Percentiles rank a stretch among this genome's conserved stretches.
Conservation (phyloP, 2,329 filamentous ascomycete genomes). For the Dothistroma pini region DNA sequence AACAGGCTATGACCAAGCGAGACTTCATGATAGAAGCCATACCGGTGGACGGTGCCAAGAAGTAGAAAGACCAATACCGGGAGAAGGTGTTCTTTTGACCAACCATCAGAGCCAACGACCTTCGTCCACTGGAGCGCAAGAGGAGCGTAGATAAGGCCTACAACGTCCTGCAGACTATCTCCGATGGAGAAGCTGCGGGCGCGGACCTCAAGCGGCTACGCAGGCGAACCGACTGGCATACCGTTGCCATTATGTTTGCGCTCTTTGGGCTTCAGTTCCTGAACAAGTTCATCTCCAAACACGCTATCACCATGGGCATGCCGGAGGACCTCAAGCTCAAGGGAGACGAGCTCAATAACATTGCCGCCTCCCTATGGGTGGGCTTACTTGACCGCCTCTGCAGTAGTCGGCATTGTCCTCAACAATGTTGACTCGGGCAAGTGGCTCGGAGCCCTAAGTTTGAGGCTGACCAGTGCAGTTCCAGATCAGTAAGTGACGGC, state of each 20-base stretch:
- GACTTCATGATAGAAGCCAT: background rate
- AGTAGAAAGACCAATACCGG: background rate
- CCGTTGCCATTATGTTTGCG: conserved; percentile 18
- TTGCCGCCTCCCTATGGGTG: conserved; percentile 19
- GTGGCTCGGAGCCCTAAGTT: conserved; percentile 6
- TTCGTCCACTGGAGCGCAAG: background rate
- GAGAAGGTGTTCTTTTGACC: background rate
- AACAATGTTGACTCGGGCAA: conserved; percentile 42
- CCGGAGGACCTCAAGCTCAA: conserved; percentile 17
- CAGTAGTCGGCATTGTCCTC: conserved; percentile 23
- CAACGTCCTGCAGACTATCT: conserved; percentile 10
- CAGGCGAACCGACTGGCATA: conserved; percentile 16
- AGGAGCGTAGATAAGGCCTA: conserved; percentile 14
- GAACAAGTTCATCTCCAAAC: conserved; percentile 59
- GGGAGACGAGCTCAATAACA: conserved; percentile 20
- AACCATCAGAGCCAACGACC: background rate
- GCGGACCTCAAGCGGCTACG: conserved; percentile 13
- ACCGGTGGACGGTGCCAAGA: background rate
- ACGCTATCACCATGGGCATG: conserved; percentile 63
- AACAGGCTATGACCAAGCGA: background rate
- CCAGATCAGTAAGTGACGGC: conserved; percentile 9
- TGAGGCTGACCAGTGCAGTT: conserved; percentile 24
- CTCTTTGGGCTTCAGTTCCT: conserved; percentile 13
- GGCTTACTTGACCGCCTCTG: conserved; percentile 16
- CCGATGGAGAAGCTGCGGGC: conserved; percentile 8